These are phyloP conservation scores for Brachypodium distachyon DNA, from an alignment of 202 grass and related monocot genomes.

Conservation along the genomic window DNA sequence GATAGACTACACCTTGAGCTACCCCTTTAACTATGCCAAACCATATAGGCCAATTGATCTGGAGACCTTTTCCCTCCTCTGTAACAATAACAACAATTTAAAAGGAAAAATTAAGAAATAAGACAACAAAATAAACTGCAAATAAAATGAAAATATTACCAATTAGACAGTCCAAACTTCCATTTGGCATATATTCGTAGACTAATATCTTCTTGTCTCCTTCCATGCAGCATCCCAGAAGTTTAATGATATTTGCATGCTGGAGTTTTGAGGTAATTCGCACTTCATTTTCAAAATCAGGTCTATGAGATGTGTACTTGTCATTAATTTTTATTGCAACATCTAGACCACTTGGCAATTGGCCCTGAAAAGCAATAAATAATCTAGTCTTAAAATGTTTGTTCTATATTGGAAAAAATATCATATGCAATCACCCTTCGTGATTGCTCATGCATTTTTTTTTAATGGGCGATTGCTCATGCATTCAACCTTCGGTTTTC, in stretches of 20 bases:
- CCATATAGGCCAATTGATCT: neutral
- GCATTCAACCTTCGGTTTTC: no score
- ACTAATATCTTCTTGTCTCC: slow-evolving; percentile 15
- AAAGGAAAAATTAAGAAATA: neutral
- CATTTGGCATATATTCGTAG: slow-evolving; percentile 17
- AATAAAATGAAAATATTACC: neutral
- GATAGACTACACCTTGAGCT: slow-evolving; percentile 18
- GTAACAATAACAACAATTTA: no score
- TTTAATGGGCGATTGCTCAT: no score
- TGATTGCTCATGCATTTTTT: no score
- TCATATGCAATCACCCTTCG: no score
- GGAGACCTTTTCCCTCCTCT: no score
- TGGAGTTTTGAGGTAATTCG: neutral
- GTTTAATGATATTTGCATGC: neutral
- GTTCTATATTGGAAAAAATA: no score
- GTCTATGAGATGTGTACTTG: neutral
- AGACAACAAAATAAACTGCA: neutral
- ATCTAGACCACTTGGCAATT: neutral
- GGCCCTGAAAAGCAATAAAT: slow-evolving; percentile 17
- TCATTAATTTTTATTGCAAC: slow-evolving; percentile 12
- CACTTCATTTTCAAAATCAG: slow-evolving; percentile 17
- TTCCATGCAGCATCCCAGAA: neutral
- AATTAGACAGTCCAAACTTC: neutral
- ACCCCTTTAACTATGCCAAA: slow-evolving; percentile 12
- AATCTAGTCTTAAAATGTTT: no score